Base-by-base conservation (phyloP, 805 yeast species). In the Starmerella powellii region DNA sequence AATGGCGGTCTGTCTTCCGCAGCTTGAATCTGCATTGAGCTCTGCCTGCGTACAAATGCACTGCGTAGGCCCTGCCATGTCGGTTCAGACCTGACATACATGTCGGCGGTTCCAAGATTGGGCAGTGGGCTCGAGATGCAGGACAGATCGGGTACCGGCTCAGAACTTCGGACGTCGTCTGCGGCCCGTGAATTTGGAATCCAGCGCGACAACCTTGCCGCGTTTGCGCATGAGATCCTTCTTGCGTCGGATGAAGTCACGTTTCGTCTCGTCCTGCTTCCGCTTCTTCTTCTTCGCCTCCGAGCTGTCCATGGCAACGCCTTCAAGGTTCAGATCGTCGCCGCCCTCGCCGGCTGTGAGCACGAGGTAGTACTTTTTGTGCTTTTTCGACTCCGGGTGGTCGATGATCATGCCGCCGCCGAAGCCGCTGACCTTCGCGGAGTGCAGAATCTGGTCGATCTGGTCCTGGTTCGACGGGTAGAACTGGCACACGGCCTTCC, bases 401-500 rank as follows among this genome's bases (percentile, higher is more conserved):
- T 91, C 98, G 30, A 88, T 73, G 19, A 91, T 86, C 51, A 88
- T 68, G 49, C 98, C 98, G 57, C 98, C 96, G 44, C 85, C 88
- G 61, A 91, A 91, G 1, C 98, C 98, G 0, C 96, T 80, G 5
- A 81, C 78, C 61, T 86, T 88, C 8, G 98, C 97, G 19, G 94
- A 82, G 31, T 71, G 70, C 41, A 83, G 65, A 24, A 91, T 84
- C 37, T 74, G 71, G 46, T 83, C 80, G 8, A 78, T 76, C 61
- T 91, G 97, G 26, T 69, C 72, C 50, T 91, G 95, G 62, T 86
- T 82, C 60, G 77, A 76, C 10, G 98, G 98, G 63, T 91, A 91
- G 59, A 88, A 91, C 63, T 91, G 98, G 17, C 95, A 95, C 21
- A 84, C 95, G 51, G 88, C 94, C 63, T 91, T 91, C 6, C 98